Base-by-base conservation (phyloP, 257 asterid genomes). In the Primulina tabacum region DNA sequence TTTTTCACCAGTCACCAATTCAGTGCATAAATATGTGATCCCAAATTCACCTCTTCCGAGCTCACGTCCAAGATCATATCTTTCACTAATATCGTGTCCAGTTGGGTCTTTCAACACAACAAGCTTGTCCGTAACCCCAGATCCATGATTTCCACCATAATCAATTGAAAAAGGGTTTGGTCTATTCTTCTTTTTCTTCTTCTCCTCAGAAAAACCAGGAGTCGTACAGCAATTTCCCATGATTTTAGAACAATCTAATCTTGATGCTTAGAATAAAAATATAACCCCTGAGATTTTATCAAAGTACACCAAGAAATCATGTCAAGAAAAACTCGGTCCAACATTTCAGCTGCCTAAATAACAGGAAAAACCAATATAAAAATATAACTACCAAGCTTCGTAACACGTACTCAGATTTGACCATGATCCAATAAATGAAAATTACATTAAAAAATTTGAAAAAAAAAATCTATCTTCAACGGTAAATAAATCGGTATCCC, bases 41-140 rank as follows among this genome's bases (percentile, higher is more conserved):
- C 95, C 95, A 64, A 88, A 88, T 79, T 88, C 95, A 18, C 95
- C 95, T 61, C 92, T 78, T 3, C 95, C 95, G 0, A 88, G 84
- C 86, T 88, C 95, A 0, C 84, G 77, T n/a, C 95, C 95, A 21
- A 88, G 86, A 28, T 82, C 84, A 61, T 79, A 88, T 71, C 78
- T 76, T 65, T 43, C 83, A 1, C 76, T 59, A 69, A 88, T 79
- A 75, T 84, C 62, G 35, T 77, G 75, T 33, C 90, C 87, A 0
- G 89, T 83, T 4, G 90, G 90, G 58, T 84, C 78, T 69, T 78
- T 84, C 79, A 88, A 73, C 76, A 88, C 95, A 7, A 72, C 77
- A 17, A 88, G 87, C 83, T 86, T 86, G 67, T 71, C 78, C 26
- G 75, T 17, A 56, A 69, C 81, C 8, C 62, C 78, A 52, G 82